phyloP scores from a whole-genome alignment of 2,329 filamentous ascomycete genomes.

The Curvularia verruculosa region DNA sequence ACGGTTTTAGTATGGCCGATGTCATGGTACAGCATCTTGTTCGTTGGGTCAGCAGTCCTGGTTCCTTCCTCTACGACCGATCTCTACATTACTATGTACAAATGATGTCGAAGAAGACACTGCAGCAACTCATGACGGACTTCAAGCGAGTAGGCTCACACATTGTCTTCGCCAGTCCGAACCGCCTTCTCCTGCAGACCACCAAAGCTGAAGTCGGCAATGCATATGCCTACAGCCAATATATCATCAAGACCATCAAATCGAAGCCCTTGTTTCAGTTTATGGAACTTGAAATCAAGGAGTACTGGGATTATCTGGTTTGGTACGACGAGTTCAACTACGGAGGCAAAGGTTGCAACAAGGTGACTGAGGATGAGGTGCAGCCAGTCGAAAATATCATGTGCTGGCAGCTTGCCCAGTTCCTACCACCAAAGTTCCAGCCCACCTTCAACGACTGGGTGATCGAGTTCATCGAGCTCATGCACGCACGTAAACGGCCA shows the following conservation, averaged over 20 bases:
- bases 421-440: constrained; percentile 81
- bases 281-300: constrained; percentile 93
- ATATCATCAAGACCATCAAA: constrained; percentile 97
- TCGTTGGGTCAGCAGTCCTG: constrained; percentile 93
- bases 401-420: constrained; percentile 97
- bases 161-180: constrained; percentile 91
- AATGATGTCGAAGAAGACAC: constrained; percentile 97
- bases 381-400: constrained; percentile 90
- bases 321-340: constrained; percentile 99
- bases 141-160: constrained; percentile 95
- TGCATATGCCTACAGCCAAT: constrained; percentile 94
- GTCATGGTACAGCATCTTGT: constrained; percentile 97
- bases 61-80: constrained; percentile 93
- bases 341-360: constrained; percentile 86
- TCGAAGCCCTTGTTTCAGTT: constrained; percentile 96
- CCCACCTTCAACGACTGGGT: constrained; percentile 90
- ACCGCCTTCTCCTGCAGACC: constrained; percentile 88
- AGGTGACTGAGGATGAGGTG: constrained; percentile 76
- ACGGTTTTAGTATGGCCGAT: constrained; percentile 78
- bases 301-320: constrained; percentile 98
- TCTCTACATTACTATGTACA: constrained; percentile 97
- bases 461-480: constrained; percentile 90
- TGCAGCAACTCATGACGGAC: constrained; percentile 95
- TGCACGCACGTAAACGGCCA: constrained; percentile 80
- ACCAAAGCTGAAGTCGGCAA: constrained; percentile 97